Evolutionary conservation across 2,329 filamentous ascomycete species (phyloP), one percentile per base, ranked within the genome.

Genomic region (Penicillium frequentans): DNA sequence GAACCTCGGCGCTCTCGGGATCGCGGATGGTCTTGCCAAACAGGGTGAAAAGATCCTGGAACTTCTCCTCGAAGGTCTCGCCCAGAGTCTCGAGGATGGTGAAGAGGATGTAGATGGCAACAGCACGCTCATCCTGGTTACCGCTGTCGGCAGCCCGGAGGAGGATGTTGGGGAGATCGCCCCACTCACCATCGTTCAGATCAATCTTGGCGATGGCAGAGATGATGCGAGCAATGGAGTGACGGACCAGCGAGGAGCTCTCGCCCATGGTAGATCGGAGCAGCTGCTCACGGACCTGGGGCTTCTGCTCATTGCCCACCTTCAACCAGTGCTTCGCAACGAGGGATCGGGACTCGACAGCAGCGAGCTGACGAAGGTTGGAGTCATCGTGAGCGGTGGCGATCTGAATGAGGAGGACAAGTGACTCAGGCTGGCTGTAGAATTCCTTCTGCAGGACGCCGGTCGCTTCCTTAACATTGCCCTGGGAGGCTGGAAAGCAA

Each of bases 21-120:
- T 98, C 95, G 69, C 90, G 87, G 69, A 99, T 95, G 48, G 93
- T 96, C 74, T 88, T 88, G 75, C 82, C 82, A 79, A 98, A 96
- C 26, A 98, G 82, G 68, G 84, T 82, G 69, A 98, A 91, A 58
- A 98, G 85, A 71, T 90, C 87, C 57, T 83, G 77, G 67, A 91
- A 86, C 76, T 95, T 90, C 69, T 93, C 90, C 68, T 86, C 86
- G 76, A 97, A 96, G 65, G 88, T 84, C 64, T 92, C 88, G 21
- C 91, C 91, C 65, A 96, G 88, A 54, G 89, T 89, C 79, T 99
- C 95, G 11, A 98, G 82, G 47, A 97, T 87, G 60, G 91, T 93
- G 79, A 88, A 97, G 64, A 98, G 87, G 67, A 98, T 92, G 79
- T 95, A 98, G 63, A 93, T 89, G 63, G 90, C 92, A 42, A 97